Percentiles rank a stretch among this genome's conserved stretches.
These are phyloP conservation scores for Piper betle DNA, from an alignment of 164 flowering plant genomes.

Conservation along the genomic window DNA sequence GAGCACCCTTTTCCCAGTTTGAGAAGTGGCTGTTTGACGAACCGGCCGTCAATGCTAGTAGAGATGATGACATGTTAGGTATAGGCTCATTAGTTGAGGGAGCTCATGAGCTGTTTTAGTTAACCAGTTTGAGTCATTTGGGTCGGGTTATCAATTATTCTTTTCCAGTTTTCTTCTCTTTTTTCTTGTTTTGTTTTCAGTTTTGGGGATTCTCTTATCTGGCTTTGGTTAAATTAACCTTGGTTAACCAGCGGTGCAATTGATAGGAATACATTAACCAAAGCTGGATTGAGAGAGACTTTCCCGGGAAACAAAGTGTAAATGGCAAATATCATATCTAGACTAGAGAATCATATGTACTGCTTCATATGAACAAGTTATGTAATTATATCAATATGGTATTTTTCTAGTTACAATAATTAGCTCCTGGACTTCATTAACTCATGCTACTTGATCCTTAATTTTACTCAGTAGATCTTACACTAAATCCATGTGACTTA, in stretches of 20 bases:
- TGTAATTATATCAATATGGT: too few relatives aligned
- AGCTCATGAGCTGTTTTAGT: conserved; percentile 19
- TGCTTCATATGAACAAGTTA: not conserved
- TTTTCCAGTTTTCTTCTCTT: not conserved
- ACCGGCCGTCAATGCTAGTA: conserved; percentile 10
- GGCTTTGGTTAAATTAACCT: conserved; percentile 3
- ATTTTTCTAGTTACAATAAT: too few relatives aligned
- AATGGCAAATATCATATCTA: conserved; percentile 1
- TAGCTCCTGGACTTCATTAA: too few relatives aligned
- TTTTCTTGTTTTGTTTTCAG: too few relatives aligned
- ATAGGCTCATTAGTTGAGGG: conserved; percentile 24
- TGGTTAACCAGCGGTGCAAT: conserved; percentile 1
- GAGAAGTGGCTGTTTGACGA: conserved; percentile 82
- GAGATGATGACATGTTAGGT: conserved; percentile 17
- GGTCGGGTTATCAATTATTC: not conserved
- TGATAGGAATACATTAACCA: too few relatives aligned
- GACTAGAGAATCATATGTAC: conserved; percentile 3
- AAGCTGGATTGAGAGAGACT: too few relatives aligned
- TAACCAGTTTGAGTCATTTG: conserved; percentile 8
- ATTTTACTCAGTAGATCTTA: too few relatives aligned
- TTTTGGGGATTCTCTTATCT: too few relatives aligned
- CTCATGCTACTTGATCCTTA: too few relatives aligned
- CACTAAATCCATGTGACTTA: too few relatives aligned
- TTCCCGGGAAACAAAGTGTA: conserved; percentile 17
- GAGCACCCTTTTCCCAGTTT: conserved; percentile 26